phyloP scores from a whole-genome alignment of 148 eudicot species.

The Camellia sinensis region DNA sequence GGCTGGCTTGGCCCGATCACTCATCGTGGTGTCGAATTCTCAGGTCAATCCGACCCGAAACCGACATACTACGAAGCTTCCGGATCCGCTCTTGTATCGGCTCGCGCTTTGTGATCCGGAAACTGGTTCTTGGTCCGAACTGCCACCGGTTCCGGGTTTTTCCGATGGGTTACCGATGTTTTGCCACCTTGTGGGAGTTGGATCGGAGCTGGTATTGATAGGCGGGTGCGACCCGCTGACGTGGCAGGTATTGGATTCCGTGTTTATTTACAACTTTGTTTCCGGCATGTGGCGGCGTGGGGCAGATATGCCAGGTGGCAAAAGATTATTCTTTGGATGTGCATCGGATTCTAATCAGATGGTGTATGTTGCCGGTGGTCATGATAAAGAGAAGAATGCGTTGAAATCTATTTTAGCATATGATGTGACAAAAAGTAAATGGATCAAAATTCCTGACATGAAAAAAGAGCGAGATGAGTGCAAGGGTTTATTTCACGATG shows the following conservation, averaged over 20 bases:
- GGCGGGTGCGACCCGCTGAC: too few species aligned
- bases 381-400: conserved; percentile 68
- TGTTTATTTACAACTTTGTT: too few species aligned
- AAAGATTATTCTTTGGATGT: conserved; percentile 56
- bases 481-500: conserved; percentile 44
- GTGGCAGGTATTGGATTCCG: too few species aligned
- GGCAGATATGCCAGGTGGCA: too few species aligned
- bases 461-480: conserved; percentile 63
- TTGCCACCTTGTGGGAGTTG: too few species aligned
- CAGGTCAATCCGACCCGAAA: too few species aligned
- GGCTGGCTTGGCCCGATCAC: neutral
- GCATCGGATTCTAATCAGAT: conserved; percentile 42
- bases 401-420: conserved; percentile 56
- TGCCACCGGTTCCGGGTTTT: conserved; percentile 43
- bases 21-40: conserved; percentile 21
- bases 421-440: conserved; percentile 48
- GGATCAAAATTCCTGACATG: conserved; percentile 68
- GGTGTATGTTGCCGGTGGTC: conserved; percentile 76
- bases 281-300: too few species aligned
- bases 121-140: conserved; percentile 40
- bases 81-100: conserved; percentile 30
- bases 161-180: conserved; percentile 59
- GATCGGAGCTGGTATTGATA: too few species aligned
- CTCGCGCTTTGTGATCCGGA: conserved; percentile 48
- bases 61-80: neutral